Conservation (phyloP, 1,139 yeast genomes). For the Protomyces pachydermus region DNA sequence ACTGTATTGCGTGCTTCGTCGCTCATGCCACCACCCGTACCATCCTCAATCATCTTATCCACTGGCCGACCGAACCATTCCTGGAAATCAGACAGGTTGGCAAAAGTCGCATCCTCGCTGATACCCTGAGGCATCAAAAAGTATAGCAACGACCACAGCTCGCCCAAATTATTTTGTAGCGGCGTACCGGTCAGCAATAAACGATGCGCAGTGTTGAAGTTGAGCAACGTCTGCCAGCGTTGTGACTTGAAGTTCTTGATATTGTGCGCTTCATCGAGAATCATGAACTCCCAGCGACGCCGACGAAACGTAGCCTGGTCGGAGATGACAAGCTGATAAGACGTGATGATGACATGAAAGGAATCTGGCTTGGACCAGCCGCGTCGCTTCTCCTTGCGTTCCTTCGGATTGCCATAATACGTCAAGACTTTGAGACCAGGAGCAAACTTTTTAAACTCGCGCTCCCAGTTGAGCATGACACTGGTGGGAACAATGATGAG, state of each 20-base stretch:
- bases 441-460: conserved; percentile 97
- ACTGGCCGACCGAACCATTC: conserved; percentile 98
- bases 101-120: conserved; percentile 78
- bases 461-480: conserved; percentile 98
- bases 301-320: conserved; percentile 92
- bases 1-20: conserved; percentile 79
- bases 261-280: conserved; percentile 96
- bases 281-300: conserved; percentile 93
- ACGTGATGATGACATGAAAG: conserved; percentile 94
- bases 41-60: conserved; percentile 79
- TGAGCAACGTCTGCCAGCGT: conserved; percentile 92
- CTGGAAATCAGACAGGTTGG: conserved; percentile 90
- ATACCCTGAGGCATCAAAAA: conserved; percentile 83
- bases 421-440: conserved; percentile 96
- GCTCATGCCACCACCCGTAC: conserved; percentile 50
- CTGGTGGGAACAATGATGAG: conserved; percentile 95
- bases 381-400: conserved; percentile 87
- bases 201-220: conserved; percentile 87
- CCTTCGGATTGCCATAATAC: conserved; percentile 96
- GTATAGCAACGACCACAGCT: conserved; percentile 76
- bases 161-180: conserved; percentile 78
- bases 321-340: conserved; percentile 92
- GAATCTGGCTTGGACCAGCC: conserved; percentile 98
- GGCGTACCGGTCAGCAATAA: conserved; percentile 92
- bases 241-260: conserved; percentile 94